Evolutionary conservation across 2,329 filamentous ascomycete species (phyloP), one percentile per base, ranked within the genome.

Genomic region (Microdochium bolleyi): DNA sequence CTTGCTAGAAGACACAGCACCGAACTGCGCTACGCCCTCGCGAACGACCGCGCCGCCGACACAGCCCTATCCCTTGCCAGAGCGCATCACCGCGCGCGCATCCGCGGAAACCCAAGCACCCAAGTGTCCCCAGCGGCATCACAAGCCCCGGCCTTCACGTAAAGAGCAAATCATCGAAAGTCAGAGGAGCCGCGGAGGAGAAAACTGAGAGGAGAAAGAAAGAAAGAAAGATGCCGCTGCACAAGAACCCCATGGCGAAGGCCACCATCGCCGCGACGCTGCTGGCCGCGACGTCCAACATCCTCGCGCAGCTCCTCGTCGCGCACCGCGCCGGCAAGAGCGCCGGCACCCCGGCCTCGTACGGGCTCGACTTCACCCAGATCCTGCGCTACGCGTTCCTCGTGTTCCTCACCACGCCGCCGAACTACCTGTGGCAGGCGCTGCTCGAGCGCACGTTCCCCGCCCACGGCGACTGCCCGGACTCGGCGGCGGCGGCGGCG

Each of bases 361-460:
- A 79, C 49, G 58, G 64, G 34, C 67, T 83, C 50, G 77, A 83
- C 53, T 50, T 71, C 1, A 55, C 69, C 27, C 72, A 75, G 25
- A 69, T 83, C 44, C 61, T 78, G 21, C 79, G 78, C 57, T 84
- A 83, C 64, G 72, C 79, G 38, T 67, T 74, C 37, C 72, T 79
- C 51, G 71, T 78, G 2, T 63, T 83, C 52, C 64, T 83, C 44
- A 76, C 75, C 3, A 73, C 78, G 1, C 80, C 80, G 7, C 74
- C 80, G 50, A 82, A 80, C 56, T 82, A 78, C 59, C 65, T 78
- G 52, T 84, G 80, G 80, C 78, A 83, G 58, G 72, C 76, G 52
- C 72, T 72, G 27, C 71, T 83, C 27, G 79, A 83, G 63, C 67
- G 70, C 22, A 71, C 64, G 10, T 80, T 81, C 52, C 79, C 80